Base-by-base conservation (phyloP, 148 eudicot genomes). In the Fagopyrum homotropicum region DNA sequence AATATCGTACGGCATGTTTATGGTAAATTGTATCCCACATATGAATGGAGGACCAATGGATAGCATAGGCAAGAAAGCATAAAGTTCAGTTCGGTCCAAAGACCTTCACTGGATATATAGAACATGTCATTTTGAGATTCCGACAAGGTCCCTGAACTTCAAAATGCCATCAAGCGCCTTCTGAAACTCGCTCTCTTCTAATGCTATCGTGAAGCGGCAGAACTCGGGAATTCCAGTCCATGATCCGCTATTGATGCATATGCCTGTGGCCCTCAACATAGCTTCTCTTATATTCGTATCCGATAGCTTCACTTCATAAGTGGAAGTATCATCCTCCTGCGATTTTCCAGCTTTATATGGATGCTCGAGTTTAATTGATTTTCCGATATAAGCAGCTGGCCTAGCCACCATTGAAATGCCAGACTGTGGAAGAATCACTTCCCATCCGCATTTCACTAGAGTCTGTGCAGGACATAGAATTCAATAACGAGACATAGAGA, bases 211-310 rank as follows among this genome's bases (percentile, higher is more conserved):
- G 83, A 94, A 92, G 49, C 98, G 88, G 68, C 97, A 90, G 71
- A 88, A 94, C 43, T 89, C 96, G 19, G 98, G 92, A 73, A 92
- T 87, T 66, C 97, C 98, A 6, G 97, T 91, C 98, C 98, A 94
- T 5, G 85, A 80, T 44, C 87, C 83, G 51, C 97, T 87, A 55
- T 94, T 94, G 78, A 94, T 88, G 88, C 96, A 90, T 78, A 94
- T 68, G 47, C 93, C 93, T 7, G 96, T 86, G 83, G 88, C 83
- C 75, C 49, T 83, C 43, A 90, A 78, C 81, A 94, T 85, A 75
- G 93, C 83, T 80, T 94, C 90, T 73, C 97, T 82, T 72, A 94
- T 84, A 66, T 84, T 92, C 51, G 92, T 81, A 81, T 90, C 92
- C 10, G 82, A 77, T 11, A 92, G 85, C 85, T 78, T 82, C 47